Conservation (phyloP, 352 stramenopile genomes). For the Peronospora farinosa region DNA sequence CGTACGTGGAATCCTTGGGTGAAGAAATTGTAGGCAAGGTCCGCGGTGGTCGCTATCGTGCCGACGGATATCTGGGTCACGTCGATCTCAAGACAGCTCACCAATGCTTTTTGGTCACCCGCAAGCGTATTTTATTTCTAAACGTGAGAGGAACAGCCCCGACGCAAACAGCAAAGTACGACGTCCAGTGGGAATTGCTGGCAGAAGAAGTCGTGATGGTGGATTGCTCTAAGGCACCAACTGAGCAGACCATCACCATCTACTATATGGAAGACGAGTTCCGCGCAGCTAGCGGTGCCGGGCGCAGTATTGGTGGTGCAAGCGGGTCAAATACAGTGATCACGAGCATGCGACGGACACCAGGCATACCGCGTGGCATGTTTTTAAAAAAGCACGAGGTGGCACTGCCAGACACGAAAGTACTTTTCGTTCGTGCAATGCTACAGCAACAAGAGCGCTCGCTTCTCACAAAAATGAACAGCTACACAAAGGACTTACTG, state of each 20-base stretch:
- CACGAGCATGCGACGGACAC: constrained; percentile 29
- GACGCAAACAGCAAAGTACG: constrained; percentile 53
- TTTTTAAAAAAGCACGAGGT: constrained; percentile 75
- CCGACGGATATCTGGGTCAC: constrained; percentile 77
- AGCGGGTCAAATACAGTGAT: constrained; percentile 22
- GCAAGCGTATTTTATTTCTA: constrained; percentile 74
- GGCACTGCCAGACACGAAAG: constrained; percentile 60
- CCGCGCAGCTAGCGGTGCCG: constrained; percentile 24
- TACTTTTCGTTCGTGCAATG: constrained; percentile 80
- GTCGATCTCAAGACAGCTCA: constrained; percentile 59
- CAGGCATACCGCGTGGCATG: constrained; percentile 48
- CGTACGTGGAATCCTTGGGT: constrained; percentile 82
- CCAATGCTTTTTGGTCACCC: constrained; percentile 80
- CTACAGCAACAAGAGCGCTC: constrained; percentile 80
- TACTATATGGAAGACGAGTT: constrained; percentile 80
- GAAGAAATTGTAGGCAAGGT: constrained; percentile 84
- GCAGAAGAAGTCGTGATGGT: constrained; percentile 77
- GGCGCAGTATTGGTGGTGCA: constrained; percentile 7
- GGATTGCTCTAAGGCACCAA: constrained; percentile 38
- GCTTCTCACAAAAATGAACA: constrained; percentile 59
- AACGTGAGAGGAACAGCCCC: constrained; percentile 48
- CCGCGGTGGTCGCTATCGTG: constrained; percentile 63
- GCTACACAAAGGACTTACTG: constrained; percentile 21
- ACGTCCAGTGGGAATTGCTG: constrained; percentile 73
- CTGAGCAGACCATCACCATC: constrained; percentile 37